phyloP scores from a whole-genome alignment of 768 basidiomycete species.

The Pisolithus tinctorius region DNA sequence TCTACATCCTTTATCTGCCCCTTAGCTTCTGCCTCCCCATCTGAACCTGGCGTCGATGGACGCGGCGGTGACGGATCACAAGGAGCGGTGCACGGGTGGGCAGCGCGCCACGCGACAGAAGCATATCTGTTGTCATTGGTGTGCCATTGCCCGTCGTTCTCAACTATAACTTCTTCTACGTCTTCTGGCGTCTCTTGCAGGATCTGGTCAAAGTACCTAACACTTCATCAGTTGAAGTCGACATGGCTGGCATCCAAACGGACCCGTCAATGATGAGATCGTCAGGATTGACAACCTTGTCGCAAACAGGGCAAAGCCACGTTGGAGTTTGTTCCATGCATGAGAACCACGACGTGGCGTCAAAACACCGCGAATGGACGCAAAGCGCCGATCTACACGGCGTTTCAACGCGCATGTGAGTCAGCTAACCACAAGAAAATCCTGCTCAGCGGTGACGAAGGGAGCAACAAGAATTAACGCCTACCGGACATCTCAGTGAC shows the following conservation, averaged over 20 bases:
- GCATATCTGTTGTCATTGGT: slow-evolving; percentile 82
- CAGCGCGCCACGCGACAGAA: slow-evolving; percentile 61
- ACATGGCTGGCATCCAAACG: slow-evolving; percentile 11
- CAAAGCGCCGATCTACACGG: slow-evolving; percentile 87
- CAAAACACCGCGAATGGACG: slow-evolving; percentile 92
- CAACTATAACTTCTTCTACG: slow-evolving; percentile 89
- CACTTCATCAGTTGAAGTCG: neutral
- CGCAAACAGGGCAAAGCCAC: slow-evolving; percentile 93
- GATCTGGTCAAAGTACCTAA: slow-evolving; percentile 84
- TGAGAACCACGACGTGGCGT: slow-evolving; percentile 88
- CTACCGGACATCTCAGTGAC: slow-evolving; percentile 89
- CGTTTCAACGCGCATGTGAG: slow-evolving; percentile 75
- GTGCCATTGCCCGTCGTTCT: slow-evolving; percentile 95
- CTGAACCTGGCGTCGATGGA: slow-evolving; percentile 21
- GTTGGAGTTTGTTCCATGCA: slow-evolving; percentile 97
- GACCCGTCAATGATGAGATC: slow-evolving; percentile 93
- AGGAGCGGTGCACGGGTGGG: slow-evolving; percentile 34
- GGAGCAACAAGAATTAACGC: slow-evolving; percentile 22
- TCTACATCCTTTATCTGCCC: slow-evolving; percentile 46
- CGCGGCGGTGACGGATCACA: slow-evolving; percentile 25
- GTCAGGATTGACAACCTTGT: slow-evolving; percentile 64
- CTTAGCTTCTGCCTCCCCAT: slow-evolving; percentile 25
- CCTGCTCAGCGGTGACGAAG: neutral
- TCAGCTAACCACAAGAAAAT: slow-evolving; percentile 44
- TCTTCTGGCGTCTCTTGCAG: slow-evolving; percentile 67